A percentile compares a stretch with the other conserved stretches of the same genome.
phyloP scores from a whole-genome alignment of 352 stramenopile genomes.

The Pythium chondricola region DNA sequence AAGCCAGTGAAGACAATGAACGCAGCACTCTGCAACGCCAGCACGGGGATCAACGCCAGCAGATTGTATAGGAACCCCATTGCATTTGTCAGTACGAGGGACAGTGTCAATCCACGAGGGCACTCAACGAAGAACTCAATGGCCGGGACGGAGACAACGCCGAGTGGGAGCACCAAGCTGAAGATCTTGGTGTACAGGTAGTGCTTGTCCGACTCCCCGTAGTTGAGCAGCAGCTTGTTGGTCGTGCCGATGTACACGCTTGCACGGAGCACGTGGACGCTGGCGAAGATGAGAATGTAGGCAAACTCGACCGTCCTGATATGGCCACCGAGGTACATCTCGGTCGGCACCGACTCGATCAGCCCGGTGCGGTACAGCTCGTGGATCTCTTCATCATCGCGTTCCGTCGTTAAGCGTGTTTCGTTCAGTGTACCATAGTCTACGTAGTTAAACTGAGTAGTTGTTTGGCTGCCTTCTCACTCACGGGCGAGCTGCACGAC shows the following conservation, averaged over 20 bases:
- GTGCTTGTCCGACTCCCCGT: constrained; percentile 46
- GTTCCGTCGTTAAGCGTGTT: constrained; percentile 3
- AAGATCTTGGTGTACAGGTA: constrained; percentile 85
- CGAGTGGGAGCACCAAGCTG: constrained; percentile 71
- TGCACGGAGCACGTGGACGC: constrained; percentile 64
- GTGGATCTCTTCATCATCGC: constrained; percentile 19
- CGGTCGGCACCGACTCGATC: constrained; percentile 34
- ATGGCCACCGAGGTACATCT: constrained; percentile 51
- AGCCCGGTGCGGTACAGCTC: constrained; percentile 19
- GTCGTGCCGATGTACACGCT: constrained; percentile 82
- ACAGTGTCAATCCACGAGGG: constrained; percentile 43
- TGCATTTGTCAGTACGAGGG: constrained; percentile 63
- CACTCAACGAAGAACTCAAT: constrained; percentile 80
- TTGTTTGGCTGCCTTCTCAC: constrained; percentile 19
- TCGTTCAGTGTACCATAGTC: constrained; percentile 22
- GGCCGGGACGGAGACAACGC: constrained; percentile 75
- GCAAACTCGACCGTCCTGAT: constrained; percentile 75
- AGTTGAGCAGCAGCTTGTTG: constrained; percentile 80
- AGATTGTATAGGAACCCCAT: constrained; percentile 71
- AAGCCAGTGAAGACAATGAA: constrained; percentile 81
- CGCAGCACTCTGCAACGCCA: constrained; percentile 54
- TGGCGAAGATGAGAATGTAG: constrained; percentile 63
- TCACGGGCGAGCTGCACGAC: constrained; percentile 15
- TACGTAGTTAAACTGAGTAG: constrained; percentile 19
- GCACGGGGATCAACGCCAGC: constrained; percentile 51